These are phyloP conservation scores for Verticillium nonalfalfae DNA, from an alignment of 2,329 filamentous ascomycete genomes.

Conservation along the genomic window DNA sequence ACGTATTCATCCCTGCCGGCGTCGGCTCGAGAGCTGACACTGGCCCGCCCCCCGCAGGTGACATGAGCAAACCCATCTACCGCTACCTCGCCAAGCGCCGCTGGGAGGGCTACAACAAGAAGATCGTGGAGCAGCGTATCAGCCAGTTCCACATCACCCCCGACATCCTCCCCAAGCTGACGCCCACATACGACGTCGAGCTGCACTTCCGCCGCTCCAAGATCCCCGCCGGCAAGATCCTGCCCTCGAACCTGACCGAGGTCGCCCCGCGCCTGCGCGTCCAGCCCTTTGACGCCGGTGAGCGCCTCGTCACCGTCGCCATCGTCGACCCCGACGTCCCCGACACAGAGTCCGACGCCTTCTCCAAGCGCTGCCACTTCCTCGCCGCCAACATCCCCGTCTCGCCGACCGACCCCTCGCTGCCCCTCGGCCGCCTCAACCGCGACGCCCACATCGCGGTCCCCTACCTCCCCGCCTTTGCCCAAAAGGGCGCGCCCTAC, in stretches of 20 bases:
- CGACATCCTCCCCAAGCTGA: conserved; percentile 75
- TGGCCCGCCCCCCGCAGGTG: conserved; percentile 46
- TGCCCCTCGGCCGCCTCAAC: conserved; percentile 60
- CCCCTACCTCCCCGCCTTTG: conserved; percentile 80
- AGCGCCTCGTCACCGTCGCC: conserved; percentile 76
- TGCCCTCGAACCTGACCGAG: conserved; percentile 70
- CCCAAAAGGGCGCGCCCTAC: conserved; percentile 86
- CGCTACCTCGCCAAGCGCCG: conserved; percentile 79
- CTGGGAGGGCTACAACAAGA: conserved; percentile 79
- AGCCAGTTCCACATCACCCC: conserved; percentile 81
- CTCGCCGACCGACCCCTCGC: conserved; percentile 44
- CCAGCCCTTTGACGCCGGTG: conserved; percentile 76
- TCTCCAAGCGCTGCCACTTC: conserved; percentile 79
- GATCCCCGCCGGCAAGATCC: conserved; percentile 69
- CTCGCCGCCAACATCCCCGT: conserved; percentile 63
- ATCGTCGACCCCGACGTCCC: conserved; percentile 91
- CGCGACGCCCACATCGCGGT: conserved; percentile 60
- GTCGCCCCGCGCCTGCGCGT: conserved; percentile 69
- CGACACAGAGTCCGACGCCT: conserved; percentile 65
- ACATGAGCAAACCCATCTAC: conserved; percentile 97
- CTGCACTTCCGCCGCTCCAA: conserved; percentile 70
- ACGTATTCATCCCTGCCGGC: not conserved
- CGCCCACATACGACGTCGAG: conserved; percentile 72
- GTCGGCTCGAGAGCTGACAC: not conserved
- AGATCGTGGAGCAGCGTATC: conserved; percentile 78